Evolutionary conservation across 2,329 filamentous ascomycete species (phyloP).

Genomic region (Sarocladium brachiariae): DNA sequence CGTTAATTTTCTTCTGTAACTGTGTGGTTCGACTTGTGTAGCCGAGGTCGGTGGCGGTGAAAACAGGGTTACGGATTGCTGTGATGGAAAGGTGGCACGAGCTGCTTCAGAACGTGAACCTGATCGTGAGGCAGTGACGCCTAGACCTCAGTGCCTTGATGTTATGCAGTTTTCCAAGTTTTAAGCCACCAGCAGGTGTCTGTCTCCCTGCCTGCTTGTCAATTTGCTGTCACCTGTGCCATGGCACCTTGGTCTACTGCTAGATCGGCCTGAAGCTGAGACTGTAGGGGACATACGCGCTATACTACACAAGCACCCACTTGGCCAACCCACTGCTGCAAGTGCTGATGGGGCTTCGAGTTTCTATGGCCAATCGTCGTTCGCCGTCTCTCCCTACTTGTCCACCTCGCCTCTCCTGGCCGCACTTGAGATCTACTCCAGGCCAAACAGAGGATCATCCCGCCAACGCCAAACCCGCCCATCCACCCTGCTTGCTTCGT

Average conservation of each 20-base stretch:
- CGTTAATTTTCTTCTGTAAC: not conserved
- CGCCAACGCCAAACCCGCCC: not conserved
- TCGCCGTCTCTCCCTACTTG: not conserved
- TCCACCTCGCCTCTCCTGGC: not conserved
- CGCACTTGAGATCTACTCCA: not conserved
- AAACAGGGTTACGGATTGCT: too few relatives aligned
- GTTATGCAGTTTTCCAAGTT: not conserved
- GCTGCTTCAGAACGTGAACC: too few relatives aligned
- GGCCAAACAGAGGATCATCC: not conserved
- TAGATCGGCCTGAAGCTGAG: not conserved
- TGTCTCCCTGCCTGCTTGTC: too few relatives aligned
- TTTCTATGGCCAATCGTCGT: not conserved
- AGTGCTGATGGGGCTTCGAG: not conserved
- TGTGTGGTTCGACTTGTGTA: not conserved
- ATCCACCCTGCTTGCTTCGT: slow-evolving; percentile 9
- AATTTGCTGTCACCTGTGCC: not conserved
- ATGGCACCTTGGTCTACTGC: too few relatives aligned
- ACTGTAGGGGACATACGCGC: not conserved
- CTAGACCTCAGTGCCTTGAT: too few relatives aligned
- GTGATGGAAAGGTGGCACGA: too few relatives aligned
- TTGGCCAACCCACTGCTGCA: not conserved
- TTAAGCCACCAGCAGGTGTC: not conserved
- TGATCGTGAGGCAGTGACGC: too few relatives aligned
- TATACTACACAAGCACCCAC: not conserved
- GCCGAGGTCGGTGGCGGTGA: not conserved